Conservation (phyloP, 116 monocot species). For the Dioscorea cayenensis region DNA sequence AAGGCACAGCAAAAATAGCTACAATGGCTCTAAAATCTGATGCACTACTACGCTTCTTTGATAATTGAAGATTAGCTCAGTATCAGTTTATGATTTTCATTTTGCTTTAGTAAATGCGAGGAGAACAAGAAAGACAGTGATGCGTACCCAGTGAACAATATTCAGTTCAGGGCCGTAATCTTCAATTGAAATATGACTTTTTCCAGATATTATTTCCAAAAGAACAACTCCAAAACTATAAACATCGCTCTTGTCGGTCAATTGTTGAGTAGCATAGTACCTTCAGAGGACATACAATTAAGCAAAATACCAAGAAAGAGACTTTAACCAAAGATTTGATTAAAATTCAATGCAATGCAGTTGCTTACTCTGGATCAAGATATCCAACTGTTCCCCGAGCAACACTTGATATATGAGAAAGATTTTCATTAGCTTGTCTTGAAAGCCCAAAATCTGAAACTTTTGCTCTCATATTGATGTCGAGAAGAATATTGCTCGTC, state of each 20-base stretch:
- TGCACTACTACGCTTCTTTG: too few relatives aligned
- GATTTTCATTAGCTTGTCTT: slow-evolving; percentile 26
- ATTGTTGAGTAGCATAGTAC: slow-evolving; percentile 36
- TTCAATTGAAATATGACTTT: slow-evolving; percentile 28
- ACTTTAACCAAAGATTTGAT: neutral
- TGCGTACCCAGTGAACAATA: slow-evolving; percentile 48
- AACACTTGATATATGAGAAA: slow-evolving; percentile 38
- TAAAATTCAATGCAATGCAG: neutral
- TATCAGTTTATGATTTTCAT: neutral
- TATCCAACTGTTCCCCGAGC: slow-evolving; percentile 47
- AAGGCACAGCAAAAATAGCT: too few relatives aligned
- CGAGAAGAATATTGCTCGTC: slow-evolving; percentile 47
- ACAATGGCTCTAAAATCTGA: too few relatives aligned
- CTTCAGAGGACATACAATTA: slow-evolving; percentile 4
- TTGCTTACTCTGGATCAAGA: slow-evolving; percentile 46
- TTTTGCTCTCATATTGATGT: slow-evolving; percentile 43
- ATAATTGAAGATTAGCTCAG: too few relatives aligned
- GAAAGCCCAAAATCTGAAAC: slow-evolving; percentile 54
- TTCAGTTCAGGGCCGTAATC: slow-evolving; percentile 34
- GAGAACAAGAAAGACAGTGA: neutral
- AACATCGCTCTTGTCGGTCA: slow-evolving; percentile 42
- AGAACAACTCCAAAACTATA: slow-evolving; percentile 49
- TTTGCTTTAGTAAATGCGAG: neutral
- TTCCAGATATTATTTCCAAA: slow-evolving; percentile 38
- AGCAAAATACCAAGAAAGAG: neutral